Evolutionary conservation across 2,329 filamentous ascomycete genomes (phyloP).

Genomic region (Beauveria sp.): DNA sequence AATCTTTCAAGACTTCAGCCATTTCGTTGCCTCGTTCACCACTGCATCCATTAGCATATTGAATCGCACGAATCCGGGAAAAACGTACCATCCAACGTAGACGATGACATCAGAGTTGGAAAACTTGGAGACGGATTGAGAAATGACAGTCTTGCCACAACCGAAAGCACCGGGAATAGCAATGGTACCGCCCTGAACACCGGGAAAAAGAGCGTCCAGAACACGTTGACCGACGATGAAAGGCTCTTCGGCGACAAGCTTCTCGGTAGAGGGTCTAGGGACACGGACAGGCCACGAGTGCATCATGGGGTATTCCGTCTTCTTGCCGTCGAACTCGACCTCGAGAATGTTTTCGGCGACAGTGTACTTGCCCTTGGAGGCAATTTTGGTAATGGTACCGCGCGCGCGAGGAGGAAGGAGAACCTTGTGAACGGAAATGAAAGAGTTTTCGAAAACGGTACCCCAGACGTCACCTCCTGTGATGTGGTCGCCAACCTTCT

Average conservation of each 20-base stretch:
- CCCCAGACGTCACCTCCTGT: constrained; percentile 95
- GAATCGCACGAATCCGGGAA: constrained; percentile 21
- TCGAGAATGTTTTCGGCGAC: constrained; percentile 92
- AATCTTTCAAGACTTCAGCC: constrained; percentile 99
- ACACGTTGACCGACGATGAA: constrained; percentile 97
- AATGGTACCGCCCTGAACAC: constrained; percentile 93
- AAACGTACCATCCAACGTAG: constrained; percentile 66
- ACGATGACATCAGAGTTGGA: constrained; percentile 99
- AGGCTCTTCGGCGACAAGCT: constrained; percentile 78
- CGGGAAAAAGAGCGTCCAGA: constrained; percentile 89
- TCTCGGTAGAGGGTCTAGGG: constrained; percentile 85
- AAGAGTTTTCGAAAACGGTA: constrained; percentile 89
- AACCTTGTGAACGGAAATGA: constrained; percentile 89
- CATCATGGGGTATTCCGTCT: constrained; percentile 95
- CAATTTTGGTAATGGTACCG: constrained; percentile 87
- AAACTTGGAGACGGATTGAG: constrained; percentile 97
- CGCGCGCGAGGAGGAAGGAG: constrained; percentile 82
- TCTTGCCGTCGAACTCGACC: constrained; percentile 94
- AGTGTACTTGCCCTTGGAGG: constrained; percentile 84
- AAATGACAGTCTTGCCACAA: constrained; percentile 98
- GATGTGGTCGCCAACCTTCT: constrained; percentile 96
- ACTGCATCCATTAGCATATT: constrained; percentile 16
- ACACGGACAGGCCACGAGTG: constrained; percentile 97
- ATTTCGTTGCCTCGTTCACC: constrained; percentile 98
- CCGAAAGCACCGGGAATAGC: constrained; percentile 98